These are phyloP conservation scores for Cercospora janseana DNA, from an alignment of 2,329 filamentous ascomycete species.

Conservation along the genomic window DNA sequence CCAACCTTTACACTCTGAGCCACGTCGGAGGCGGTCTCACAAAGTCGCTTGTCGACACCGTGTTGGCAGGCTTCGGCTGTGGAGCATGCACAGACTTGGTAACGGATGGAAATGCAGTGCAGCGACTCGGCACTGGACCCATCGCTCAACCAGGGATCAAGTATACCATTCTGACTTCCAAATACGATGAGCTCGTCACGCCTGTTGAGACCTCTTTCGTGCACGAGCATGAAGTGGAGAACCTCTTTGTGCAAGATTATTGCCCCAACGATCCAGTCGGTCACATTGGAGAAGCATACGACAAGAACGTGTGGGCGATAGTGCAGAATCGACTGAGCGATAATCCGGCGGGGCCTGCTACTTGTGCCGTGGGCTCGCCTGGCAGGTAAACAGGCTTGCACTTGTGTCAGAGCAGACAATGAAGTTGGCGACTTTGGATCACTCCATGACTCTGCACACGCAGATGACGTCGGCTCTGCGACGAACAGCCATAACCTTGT, in stretches of 20 bases:
- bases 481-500: too few relatives aligned
- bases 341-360: slow-evolving; percentile 19
- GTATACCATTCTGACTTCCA: slow-evolving; percentile 26
- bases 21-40: slow-evolving; percentile 26
- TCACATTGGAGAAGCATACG: slow-evolving; percentile 30
- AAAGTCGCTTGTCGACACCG: slow-evolving; percentile 13
- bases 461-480: too few relatives aligned
- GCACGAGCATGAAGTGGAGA: slow-evolving; percentile 27
- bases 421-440: too few relatives aligned
- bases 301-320: slow-evolving; percentile 28
- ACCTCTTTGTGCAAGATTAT: slow-evolving; percentile 29
- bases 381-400: too few relatives aligned
- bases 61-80: slow-evolving; percentile 24
- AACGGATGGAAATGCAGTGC: slow-evolving; percentile 20
- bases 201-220: slow-evolving; percentile 26
- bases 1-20: slow-evolving; percentile 22
- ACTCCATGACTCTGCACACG: too few relatives aligned
- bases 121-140: slow-evolving; percentile 20
- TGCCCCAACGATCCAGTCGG: slow-evolving; percentile 27
- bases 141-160: slow-evolving; percentile 26
- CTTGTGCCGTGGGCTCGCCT: slow-evolving; percentile 23
- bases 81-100: slow-evolving; percentile 26
- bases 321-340: slow-evolving; percentile 27
- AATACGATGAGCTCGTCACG: slow-evolving; percentile 30
- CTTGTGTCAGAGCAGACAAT: too few relatives aligned